Conservation (phyloP, 768 basidiomycete species). For the Suillus weaverae region DNA sequence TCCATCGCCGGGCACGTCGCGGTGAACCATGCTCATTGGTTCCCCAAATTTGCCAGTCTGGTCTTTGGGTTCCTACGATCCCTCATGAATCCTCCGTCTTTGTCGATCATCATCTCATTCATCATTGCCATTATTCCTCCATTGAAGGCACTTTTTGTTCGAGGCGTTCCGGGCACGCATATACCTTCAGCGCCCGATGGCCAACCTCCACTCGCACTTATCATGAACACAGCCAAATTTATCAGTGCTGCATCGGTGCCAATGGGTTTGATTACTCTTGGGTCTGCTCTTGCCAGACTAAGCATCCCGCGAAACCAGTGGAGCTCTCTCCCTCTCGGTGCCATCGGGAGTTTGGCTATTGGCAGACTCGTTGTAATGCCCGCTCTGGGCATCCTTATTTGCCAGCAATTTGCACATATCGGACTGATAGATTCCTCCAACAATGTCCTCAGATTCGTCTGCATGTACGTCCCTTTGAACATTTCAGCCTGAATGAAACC, state of each 20-base stretch:
- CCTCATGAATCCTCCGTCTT: slow-evolving; percentile 47
- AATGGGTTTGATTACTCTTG: slow-evolving; percentile 59
- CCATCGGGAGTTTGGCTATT: slow-evolving; percentile 53
- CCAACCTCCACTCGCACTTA: slow-evolving; percentile 61
- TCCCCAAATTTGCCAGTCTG: neutral
- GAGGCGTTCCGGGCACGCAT: slow-evolving; percentile 38
- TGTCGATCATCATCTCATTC: slow-evolving; percentile 55
- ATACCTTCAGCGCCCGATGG: slow-evolving; percentile 63
- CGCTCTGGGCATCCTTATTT: slow-evolving; percentile 59
- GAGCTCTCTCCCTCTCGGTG: slow-evolving; percentile 46
- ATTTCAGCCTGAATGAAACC: neutral
- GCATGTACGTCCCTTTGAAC: slow-evolving; percentile 51
- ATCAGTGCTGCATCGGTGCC: slow-evolving; percentile 66
- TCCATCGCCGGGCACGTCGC: neutral
- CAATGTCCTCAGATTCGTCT: slow-evolving; percentile 63
- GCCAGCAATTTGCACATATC: slow-evolving; percentile 44
- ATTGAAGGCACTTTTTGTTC: slow-evolving; percentile 62
- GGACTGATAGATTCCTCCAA: slow-evolving; percentile 52
- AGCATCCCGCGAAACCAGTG: slow-evolving; percentile 49
- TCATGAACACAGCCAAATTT: slow-evolving; percentile 57
- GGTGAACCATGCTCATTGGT: neutral
- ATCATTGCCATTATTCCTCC: slow-evolving; percentile 54
- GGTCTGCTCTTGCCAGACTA: slow-evolving; percentile 61
- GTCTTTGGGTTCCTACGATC: slow-evolving; percentile 32
- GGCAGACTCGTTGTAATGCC: slow-evolving; percentile 59